Evolutionary conservation across 148 eudicot genomes (phyloP).

Genomic region (Hydrangea macrophylla): DNA sequence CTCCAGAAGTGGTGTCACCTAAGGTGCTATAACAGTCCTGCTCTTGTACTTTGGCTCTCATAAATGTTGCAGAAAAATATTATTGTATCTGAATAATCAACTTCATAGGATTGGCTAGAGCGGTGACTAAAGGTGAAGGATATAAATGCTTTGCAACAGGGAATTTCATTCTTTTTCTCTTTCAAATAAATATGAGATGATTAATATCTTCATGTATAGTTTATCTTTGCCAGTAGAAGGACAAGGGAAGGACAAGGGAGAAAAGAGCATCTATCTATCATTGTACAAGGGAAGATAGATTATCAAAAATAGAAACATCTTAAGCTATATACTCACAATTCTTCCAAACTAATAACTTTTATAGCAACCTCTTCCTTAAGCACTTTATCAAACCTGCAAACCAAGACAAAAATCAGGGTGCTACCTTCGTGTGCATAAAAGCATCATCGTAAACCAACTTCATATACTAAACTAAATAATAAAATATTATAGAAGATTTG

Average conservation of each 20-base stretch:
- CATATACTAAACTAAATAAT: too few relatives aligned
- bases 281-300: background rate
- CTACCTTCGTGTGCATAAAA: conserved; percentile 5
- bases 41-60: background rate
- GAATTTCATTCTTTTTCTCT: background rate
- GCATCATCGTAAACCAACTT: too few relatives aligned
- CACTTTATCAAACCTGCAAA: conserved; percentile 85
- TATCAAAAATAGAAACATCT: background rate
- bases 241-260: too few relatives aligned
- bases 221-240: too few relatives aligned
- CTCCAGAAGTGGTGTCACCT: too few relatives aligned
- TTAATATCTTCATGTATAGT: too few relatives aligned
- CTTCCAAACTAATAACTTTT: conserved; percentile 91
- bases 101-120: background rate
- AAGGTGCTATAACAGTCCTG: background rate
- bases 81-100: background rate
- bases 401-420: conserved; percentile 3
- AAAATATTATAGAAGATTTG: background rate
- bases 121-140: background rate
- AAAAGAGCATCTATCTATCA: background rate
- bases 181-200: too few relatives aligned
- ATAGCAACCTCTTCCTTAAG: conserved; percentile 89
- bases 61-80: background rate
- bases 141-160: background rate
- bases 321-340: conserved; percentile 66